Percentiles rank a stretch among this genome's conserved stretches.
These are phyloP conservation scores for Teratosphaeria pseudoeucalypti DNA, from an alignment of 2,329 filamentous ascomycete species.

Conservation along the genomic window DNA sequence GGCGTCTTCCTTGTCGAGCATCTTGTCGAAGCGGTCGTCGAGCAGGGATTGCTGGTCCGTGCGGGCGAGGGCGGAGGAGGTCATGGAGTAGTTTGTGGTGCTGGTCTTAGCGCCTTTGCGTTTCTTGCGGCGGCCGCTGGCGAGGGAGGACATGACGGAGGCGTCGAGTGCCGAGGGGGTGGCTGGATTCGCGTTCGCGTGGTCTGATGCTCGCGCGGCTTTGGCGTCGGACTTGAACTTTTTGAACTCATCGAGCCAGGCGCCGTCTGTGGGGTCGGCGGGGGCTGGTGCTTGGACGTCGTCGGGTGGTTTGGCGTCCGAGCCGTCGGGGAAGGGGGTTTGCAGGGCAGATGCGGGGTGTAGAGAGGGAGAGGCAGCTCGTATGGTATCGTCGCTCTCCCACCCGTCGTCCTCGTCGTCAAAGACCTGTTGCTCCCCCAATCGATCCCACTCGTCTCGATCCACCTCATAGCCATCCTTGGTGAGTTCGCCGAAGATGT, in stretches of 20 bases:
- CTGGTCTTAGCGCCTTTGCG: slow-evolving; percentile 87
- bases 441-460: slow-evolving; percentile 64
- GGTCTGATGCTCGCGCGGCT: slow-evolving; percentile 27
- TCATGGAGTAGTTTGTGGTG: slow-evolving; percentile 83
- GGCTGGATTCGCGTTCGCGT: slow-evolving; percentile 23
- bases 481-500: slow-evolving; percentile 67
- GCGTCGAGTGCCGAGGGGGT: slow-evolving; percentile 57
- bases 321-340: slow-evolving; percentile 41
- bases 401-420: slow-evolving; percentile 65
- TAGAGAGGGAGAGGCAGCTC: slow-evolving; percentile 39
- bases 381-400: slow-evolving; percentile 86
- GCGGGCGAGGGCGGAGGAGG: slow-evolving; percentile 72
- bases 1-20: slow-evolving; percentile 31
- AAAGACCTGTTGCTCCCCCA: slow-evolving; percentile 24
- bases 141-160: slow-evolving; percentile 59
- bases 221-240: slow-evolving; percentile 63
- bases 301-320: slow-evolving; percentile 18
- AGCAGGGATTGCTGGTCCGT: slow-evolving; percentile 79
- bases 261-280: slow-evolving; percentile 46
- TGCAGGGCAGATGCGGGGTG: slow-evolving; percentile 21
- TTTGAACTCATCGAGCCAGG: slow-evolving; percentile 87
- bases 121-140: slow-evolving; percentile 80
- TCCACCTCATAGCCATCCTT: slow-evolving; percentile 63
- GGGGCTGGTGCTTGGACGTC: slow-evolving; percentile 25
- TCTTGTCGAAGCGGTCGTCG: slow-evolving; percentile 81